These are phyloP conservation scores for Trematosphaeria pertusa DNA, from an alignment of 2,329 filamentous ascomycete species.

Conservation along the genomic window DNA sequence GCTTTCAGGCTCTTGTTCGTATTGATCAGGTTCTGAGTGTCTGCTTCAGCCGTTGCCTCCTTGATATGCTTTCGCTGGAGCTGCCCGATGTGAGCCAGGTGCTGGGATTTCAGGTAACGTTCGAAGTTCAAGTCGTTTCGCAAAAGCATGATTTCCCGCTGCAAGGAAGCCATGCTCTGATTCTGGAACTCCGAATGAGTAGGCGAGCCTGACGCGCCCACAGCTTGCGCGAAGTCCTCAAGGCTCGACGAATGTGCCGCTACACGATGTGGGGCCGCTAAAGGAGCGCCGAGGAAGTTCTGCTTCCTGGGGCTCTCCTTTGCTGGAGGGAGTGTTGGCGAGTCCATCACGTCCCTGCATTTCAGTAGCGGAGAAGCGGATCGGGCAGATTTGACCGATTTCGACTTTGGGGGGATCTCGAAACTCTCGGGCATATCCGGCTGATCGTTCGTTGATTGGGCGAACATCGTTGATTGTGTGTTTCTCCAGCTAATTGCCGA, in stretches of 20 bases:
- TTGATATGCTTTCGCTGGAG: slow-evolving; percentile 76
- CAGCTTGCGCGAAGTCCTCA: slow-evolving; percentile 41
- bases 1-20: slow-evolving; percentile 76
- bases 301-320: slow-evolving; percentile 32
- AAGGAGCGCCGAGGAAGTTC: slow-evolving; percentile 22
- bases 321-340: slow-evolving; percentile 67
- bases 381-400: slow-evolving; percentile 53
- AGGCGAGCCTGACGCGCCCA: slow-evolving; percentile 28
- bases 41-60: slow-evolving; percentile 79
- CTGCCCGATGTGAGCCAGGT: slow-evolving; percentile 81
- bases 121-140: slow-evolving; percentile 86
- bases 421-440: slow-evolving; percentile 28
- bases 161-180: slow-evolving; percentile 59
- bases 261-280: slow-evolving; percentile 29
- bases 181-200: slow-evolving; percentile 38
- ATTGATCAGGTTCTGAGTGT: slow-evolving; percentile 81
- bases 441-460: slow-evolving; percentile 28
- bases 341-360: slow-evolving; percentile 59
- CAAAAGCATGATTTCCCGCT: slow-evolving; percentile 76
- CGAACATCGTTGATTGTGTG: slow-evolving; percentile 60
- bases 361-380: slow-evolving; percentile 56
- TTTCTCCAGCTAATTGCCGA: slow-evolving; percentile 59
- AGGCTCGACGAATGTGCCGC: slow-evolving; percentile 38
- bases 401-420: slow-evolving; percentile 41
- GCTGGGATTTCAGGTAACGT: slow-evolving; percentile 82